Conservation (phyloP, 176 grass and related monocot genomes). For the Triticum urartu region DNA sequence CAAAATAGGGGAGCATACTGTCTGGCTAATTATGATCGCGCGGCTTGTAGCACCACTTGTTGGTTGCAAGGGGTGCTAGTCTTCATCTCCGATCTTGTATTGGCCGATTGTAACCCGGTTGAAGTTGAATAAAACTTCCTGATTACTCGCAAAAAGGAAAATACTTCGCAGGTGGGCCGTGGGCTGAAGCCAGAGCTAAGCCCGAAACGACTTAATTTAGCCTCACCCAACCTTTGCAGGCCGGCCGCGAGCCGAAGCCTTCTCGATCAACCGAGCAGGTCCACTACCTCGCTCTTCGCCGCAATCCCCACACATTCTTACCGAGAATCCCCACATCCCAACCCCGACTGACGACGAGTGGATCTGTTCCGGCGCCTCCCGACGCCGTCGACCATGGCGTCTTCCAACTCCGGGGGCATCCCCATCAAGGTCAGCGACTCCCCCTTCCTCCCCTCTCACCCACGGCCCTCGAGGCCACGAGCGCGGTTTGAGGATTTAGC, state of each 20-base stretch:
- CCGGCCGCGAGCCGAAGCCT: not conserved
- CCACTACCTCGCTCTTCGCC: not conserved
- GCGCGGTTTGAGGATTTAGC: not conserved
- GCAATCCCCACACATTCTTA: too few species aligned
- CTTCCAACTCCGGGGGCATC: conserved; percentile 34
- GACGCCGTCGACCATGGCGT: conserved; percentile 33
- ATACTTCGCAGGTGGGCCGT: too few species aligned
- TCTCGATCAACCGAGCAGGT: not conserved
- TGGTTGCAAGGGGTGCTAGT: too few species aligned
- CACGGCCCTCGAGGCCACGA: not conserved
- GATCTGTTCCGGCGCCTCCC: conserved; percentile 29
- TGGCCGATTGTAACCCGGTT: too few species aligned
- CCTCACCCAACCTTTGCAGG: not conserved
- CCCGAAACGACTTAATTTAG: not conserved
- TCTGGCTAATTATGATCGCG: too few species aligned
- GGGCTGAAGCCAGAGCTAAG: not conserved
- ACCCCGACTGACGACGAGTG: not conserved
- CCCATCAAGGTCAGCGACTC: conserved; percentile 31
- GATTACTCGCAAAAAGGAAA: too few species aligned
- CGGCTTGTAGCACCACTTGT: too few species aligned
- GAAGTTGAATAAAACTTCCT: too few species aligned
- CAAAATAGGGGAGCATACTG: too few species aligned
- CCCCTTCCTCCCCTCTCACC: not conserved
- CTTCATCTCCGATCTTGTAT: too few species aligned
- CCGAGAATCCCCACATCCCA: not conserved